Conservation (phyloP, 768 basidiomycete species). For the Boletus vermiculosoides region DNA sequence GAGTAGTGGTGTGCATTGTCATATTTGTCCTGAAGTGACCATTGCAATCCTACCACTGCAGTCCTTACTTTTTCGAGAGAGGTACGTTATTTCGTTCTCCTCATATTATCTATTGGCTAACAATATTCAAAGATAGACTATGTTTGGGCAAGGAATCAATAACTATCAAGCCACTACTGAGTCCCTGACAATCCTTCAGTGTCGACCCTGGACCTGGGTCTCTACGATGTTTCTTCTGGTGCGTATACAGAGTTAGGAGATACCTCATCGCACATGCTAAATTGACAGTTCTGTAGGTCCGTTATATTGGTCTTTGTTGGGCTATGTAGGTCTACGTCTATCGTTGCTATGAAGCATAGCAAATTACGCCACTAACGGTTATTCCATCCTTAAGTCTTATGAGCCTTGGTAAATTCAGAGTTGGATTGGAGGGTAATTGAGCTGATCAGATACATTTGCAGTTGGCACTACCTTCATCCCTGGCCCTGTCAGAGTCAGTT, state of each 20-base stretch:
- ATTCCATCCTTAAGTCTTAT: neutral
- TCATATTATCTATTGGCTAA: neutral
- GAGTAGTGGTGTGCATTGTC: neutral
- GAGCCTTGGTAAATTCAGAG: neutral
- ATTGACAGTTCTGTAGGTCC: neutral
- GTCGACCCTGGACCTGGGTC: constrained; percentile 9
- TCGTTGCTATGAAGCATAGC: neutral
- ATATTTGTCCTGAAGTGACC: neutral
- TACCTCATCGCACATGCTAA: too few relatives aligned
- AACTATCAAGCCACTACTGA: fast-evolving
- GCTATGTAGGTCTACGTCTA: constrained; percentile 4
- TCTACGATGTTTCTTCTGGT: constrained; percentile 12
- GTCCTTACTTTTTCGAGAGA: constrained; percentile 10
- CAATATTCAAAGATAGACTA: constrained; percentile 10
- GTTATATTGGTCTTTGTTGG: constrained; percentile 3
- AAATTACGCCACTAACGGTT: neutral
- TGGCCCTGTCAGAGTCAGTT: neutral
- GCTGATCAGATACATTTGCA: neutral
- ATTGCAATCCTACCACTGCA: neutral
- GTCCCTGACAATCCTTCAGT: neutral
- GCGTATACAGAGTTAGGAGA: neutral
- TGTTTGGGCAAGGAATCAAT: constrained; percentile 13
- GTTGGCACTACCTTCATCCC: too few relatives aligned
- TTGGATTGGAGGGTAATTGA: neutral
- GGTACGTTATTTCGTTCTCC: neutral